phyloP scores from a whole-genome alignment of 352 stramenopile genomes.

The Phytophthora litchii region DNA sequence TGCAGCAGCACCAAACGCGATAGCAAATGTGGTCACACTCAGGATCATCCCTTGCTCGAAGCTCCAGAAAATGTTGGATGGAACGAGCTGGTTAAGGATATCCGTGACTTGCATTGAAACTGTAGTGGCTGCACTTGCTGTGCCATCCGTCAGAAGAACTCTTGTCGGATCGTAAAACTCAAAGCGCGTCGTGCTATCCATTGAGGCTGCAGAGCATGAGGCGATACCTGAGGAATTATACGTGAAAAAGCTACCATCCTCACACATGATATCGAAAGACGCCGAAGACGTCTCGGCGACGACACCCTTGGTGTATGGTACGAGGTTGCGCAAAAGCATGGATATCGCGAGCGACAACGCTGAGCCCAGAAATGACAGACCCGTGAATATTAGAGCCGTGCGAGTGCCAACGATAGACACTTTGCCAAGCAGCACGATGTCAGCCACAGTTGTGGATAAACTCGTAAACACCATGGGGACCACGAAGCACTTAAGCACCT shows the following conservation, averaged over 20 bases:
- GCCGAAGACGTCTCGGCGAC: conserved; percentile 20
- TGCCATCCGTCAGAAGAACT: conserved; percentile 34
- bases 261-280: conserved; percentile 48
- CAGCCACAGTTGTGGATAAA: conserved; percentile 60
- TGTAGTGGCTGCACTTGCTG: conserved; percentile 29
- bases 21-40: conserved; percentile 69
- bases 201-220: conserved; percentile 31
- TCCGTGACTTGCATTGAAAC: conserved; percentile 59
- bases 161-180: conserved; percentile 51
- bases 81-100: conserved; percentile 61
- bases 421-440: conserved; percentile 73
- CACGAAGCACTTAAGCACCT: conserved; percentile 59
- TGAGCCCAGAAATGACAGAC: conserved; percentile 42
- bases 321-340: conserved; percentile 48
- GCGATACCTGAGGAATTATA: conserved; percentile 27
- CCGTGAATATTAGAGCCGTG: conserved; percentile 56
- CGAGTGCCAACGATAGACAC: conserved; percentile 60
- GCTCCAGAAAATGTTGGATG: conserved; percentile 60
- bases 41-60: conserved; percentile 61
- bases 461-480: conserved; percentile 75
- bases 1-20: conserved; percentile 63
- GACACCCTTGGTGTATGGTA: conserved; percentile 25
- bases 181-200: conserved; percentile 37
- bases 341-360: conserved; percentile 46
- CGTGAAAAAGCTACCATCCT: conserved; percentile 43